These are phyloP conservation scores for Magnolia officinalis DNA, from an alignment of 164 flowering plant species.

Conservation along the genomic window DNA sequence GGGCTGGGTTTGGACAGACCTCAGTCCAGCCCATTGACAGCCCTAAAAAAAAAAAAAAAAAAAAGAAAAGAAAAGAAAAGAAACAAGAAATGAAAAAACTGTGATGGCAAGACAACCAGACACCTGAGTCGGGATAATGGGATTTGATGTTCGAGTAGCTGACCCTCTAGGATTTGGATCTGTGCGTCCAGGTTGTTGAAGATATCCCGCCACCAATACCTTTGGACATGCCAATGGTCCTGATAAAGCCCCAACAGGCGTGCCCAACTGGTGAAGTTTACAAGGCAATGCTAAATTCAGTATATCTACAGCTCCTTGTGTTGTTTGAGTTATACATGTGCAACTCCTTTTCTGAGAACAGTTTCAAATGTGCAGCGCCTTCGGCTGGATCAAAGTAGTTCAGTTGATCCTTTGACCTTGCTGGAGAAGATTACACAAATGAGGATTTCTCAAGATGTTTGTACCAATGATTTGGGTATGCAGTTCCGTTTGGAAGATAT, in stretches of 20 bases:
- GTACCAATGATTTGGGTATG: conserved; percentile 92
- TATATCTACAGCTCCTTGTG: background rate
- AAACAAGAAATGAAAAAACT: too few relatives aligned
- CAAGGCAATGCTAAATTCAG: conserved; percentile 46
- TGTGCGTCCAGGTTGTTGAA: conserved; percentile 57
- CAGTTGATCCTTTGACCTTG: conserved; percentile 66
- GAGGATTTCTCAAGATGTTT: conserved; percentile 88
- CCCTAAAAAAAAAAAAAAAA: too few relatives aligned
- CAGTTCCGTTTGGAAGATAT: background rate
- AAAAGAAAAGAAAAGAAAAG: background rate
- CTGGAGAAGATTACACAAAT: conserved; percentile 58
- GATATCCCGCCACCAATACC: conserved; percentile 70
- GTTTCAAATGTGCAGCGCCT: conserved; percentile 47
- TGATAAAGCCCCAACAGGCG: conserved; percentile 85
- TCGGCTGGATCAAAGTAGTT: conserved; percentile 63
- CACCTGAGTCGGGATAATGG: background rate
- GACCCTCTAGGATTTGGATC: conserved; percentile 3
- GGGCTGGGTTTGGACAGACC: too few relatives aligned
- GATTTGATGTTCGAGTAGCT: background rate
- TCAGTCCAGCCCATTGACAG: too few relatives aligned
- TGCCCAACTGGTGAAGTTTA: conserved; percentile 95
- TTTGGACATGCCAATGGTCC: conserved; percentile 78
- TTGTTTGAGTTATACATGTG: background rate
- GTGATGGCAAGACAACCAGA: background rate
- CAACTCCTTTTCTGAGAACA: conserved; percentile 4